phyloP scores from a whole-genome alignment of 1,139 yeast genomes.

The Candida smagusa region DNA sequence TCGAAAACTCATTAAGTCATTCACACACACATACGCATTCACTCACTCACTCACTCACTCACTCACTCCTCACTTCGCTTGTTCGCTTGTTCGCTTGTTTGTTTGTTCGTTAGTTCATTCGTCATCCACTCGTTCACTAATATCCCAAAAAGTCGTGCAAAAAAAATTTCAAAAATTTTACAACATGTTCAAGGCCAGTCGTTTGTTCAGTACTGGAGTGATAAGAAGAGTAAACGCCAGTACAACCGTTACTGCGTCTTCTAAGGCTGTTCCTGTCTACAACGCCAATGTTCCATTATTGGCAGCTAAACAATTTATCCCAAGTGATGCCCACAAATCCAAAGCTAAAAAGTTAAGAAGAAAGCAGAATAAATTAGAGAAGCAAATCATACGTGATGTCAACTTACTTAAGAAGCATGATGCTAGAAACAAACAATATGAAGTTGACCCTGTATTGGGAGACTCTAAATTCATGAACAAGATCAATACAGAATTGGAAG shows the following conservation, averaged over 20 bases:
- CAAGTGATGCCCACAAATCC: conserved; percentile 25
- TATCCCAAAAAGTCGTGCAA: conserved; percentile 5
- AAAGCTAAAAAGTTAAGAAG: conserved; percentile 36
- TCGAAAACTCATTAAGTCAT: too few species aligned
- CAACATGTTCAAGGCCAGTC: conserved; percentile 16
- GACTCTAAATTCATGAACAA: conserved; percentile 60
- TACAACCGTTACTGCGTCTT: conserved; percentile 6
- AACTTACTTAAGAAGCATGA: conserved; percentile 43
- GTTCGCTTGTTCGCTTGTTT: too few species aligned
- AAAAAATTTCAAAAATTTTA: conserved; percentile 4
- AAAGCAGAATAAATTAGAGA: conserved; percentile 41
- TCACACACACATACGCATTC: too few species aligned
- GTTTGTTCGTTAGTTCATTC: too few species aligned
- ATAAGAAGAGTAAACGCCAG: conserved; percentile 8
- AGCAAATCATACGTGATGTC: conserved; percentile 44
- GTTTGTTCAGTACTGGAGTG: conserved; percentile 20
- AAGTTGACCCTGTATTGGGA: conserved; percentile 78
- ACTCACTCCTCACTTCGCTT: too few species aligned
- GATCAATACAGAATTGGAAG: conserved; percentile 56
- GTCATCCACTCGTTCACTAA: neutral
- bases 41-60: too few species aligned
- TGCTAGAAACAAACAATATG: conserved; percentile 28
- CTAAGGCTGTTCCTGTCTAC: conserved; percentile 6
- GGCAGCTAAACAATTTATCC: conserved; percentile 33
- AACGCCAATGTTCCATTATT: conserved; percentile 22